Percentiles rank a stretch among this genome's conserved stretches.
phyloP scores from a whole-genome alignment of 768 basidiomycete genomes.

The Suillus bovinus region DNA sequence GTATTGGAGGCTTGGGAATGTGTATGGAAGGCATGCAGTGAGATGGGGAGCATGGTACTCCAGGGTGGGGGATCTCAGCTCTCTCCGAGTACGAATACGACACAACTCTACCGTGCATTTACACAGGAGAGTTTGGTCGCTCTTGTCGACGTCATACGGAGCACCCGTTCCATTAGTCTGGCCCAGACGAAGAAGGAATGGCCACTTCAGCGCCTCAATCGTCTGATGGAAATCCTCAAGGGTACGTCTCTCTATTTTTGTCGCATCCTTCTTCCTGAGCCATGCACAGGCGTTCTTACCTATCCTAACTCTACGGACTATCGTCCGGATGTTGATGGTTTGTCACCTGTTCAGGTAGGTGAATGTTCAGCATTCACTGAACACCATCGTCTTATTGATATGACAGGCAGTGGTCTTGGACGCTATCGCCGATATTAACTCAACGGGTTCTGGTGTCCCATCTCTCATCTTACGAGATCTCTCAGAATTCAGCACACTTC shows the following conservation, averaged over 20 bases:
- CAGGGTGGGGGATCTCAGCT: conserved; percentile 21
- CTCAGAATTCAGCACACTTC: conserved; percentile 82
- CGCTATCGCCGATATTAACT: conserved; percentile 65
- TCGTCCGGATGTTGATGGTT: conserved; percentile 79
- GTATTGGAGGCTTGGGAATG: conserved; percentile 54
- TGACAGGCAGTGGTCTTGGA: conserved; percentile 69
- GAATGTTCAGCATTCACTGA: background rate
- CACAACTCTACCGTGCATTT: conserved; percentile 15
- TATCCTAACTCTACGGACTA: conserved; percentile 86
- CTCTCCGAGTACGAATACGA: conserved; percentile 16
- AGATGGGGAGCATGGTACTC: conserved; percentile 58
- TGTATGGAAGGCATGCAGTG: conserved; percentile 71
- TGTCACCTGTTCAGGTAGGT: conserved; percentile 77
- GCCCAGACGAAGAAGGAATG: conserved; percentile 55
- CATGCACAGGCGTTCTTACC: conserved; percentile 61
- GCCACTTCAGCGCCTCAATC: conserved; percentile 60
- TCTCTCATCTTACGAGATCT: conserved; percentile 82
- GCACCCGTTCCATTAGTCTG: conserved; percentile 53
- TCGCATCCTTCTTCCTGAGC: background rate
- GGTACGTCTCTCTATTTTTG: conserved; percentile 37
- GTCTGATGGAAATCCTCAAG: conserved; percentile 79
- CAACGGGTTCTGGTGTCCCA: conserved; percentile 58
- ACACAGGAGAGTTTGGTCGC: conserved; percentile 83
- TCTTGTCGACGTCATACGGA: conserved; percentile 70
- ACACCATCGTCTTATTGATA: conserved; percentile 13